A percentile compares a stretch with the other conserved stretches of the same genome.
Conservation (phyloP, 116 monocot genomes). For the Papilionanthe hybrid region DNA sequence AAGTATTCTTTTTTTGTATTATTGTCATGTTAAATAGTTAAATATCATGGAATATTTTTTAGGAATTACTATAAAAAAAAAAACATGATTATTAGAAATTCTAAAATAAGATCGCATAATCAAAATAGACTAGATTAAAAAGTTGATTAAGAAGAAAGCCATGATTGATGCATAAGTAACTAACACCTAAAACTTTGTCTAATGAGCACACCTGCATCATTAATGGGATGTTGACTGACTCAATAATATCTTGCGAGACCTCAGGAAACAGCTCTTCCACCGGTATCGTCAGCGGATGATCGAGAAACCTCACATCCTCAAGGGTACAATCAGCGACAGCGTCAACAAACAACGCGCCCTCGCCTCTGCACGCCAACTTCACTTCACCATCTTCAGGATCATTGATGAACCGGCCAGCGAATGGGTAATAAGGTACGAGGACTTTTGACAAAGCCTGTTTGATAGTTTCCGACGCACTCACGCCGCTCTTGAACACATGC, state of each 20-base stretch:
- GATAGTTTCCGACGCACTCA: not conserved
- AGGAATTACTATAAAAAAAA: too few relatives aligned
- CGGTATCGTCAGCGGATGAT: conserved; percentile 7
- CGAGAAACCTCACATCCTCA: conserved; percentile 12
- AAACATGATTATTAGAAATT: too few relatives aligned
- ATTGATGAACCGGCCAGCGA: conserved; percentile 10
- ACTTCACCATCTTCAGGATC: not conserved
- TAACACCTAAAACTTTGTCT: not conserved
- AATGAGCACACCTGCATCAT: conserved; percentile 16
- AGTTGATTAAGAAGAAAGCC: not conserved
- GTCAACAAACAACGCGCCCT: conserved; percentile 17
- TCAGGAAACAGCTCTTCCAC: conserved; percentile 3
- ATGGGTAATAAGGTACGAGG: conserved; percentile 21
- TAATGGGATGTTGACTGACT: conserved; percentile 5
- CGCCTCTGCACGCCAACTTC: conserved; percentile 8
- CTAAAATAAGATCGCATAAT: too few relatives aligned
- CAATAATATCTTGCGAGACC: not conserved
- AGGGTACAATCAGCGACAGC: conserved; percentile 14
- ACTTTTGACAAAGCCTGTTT: too few relatives aligned
- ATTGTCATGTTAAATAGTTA: too few relatives aligned
- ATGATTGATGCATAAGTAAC: too few relatives aligned
- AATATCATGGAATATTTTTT: too few relatives aligned
- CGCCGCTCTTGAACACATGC: conserved; percentile 33
- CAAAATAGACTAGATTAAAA: too few relatives aligned
- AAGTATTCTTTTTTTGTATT: too few relatives aligned